These are phyloP conservation scores for Apium graveolens DNA, from an alignment of 129 eudicot genomes.

Conservation along the genomic window DNA sequence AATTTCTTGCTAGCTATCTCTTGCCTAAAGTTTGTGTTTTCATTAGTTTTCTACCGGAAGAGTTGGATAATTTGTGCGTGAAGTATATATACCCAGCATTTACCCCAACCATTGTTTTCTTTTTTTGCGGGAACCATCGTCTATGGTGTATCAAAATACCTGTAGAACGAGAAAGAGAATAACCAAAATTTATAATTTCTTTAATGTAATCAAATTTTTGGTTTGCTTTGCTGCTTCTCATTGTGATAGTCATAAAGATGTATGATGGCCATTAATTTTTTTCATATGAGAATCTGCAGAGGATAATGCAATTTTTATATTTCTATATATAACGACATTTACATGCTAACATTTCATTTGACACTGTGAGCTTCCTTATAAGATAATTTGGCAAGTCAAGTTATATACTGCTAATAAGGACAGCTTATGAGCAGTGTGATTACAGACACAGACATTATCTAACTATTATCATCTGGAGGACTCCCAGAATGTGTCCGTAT, in stretches of 20 bases:
- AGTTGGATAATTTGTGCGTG: slow-evolving; percentile 75
- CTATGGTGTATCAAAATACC: slow-evolving; percentile 78
- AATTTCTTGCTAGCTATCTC: no score
- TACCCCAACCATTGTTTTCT: slow-evolving; percentile 85
- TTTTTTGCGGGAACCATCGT: slow-evolving; percentile 78
- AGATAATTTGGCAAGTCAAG: neutral
- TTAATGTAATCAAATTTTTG: neutral
- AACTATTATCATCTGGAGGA: no score
- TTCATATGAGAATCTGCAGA: neutral
- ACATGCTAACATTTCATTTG: neutral
- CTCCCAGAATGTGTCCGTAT: no score
- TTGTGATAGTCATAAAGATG: slow-evolving; percentile 1
- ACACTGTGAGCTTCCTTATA: neutral
- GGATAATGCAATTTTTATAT: neutral
- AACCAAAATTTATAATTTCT: slow-evolving; percentile 32
- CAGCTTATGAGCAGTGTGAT: neutral
- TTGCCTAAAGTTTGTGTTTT: no score
- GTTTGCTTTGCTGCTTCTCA: neutral
- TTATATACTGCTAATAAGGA: neutral
- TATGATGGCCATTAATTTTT: neutral
- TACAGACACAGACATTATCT: no score
- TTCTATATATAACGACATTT: neutral
- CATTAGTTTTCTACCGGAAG: slow-evolving; percentile 58
- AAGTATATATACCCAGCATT: slow-evolving; percentile 84
- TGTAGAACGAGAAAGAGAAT: slow-evolving; percentile 50